Conservation (phyloP, 495 filamentous ascomycete genomes). For the Neurospora sp. region DNA sequence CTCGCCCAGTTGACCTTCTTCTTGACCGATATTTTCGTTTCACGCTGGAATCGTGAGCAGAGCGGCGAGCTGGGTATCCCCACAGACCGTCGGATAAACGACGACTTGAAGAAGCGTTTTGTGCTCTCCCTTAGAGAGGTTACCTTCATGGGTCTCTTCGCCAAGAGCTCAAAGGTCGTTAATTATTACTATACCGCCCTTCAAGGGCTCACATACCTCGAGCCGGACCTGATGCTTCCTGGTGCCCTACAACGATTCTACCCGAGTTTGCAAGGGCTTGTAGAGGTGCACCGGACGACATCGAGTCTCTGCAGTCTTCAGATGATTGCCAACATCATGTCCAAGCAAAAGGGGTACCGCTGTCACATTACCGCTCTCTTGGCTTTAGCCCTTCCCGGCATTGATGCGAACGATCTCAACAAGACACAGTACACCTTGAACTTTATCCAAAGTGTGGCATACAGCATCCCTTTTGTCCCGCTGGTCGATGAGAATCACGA, state of each 20-base stretch:
- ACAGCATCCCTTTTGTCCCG: conserved; percentile 85
- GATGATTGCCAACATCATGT: conserved; percentile 79
- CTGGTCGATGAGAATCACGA: conserved; percentile 60
- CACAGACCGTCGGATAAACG: conserved; percentile 64
- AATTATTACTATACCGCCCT: conserved; percentile 83
- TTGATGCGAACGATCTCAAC: conserved; percentile 95
- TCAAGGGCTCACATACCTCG: conserved; percentile 79
- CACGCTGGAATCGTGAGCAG: conserved; percentile 92
- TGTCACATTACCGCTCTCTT: conserved; percentile 91
- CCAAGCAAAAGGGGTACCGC: conserved; percentile 80
- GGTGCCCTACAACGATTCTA: conserved; percentile 95
- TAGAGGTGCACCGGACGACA: conserved; percentile 94
- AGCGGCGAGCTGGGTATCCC: conserved; percentile 85
- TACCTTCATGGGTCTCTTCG: conserved; percentile 95
- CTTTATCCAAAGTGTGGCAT: conserved; percentile 89
- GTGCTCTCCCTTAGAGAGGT: conserved; percentile 87
- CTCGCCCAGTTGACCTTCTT: conserved; percentile 87
- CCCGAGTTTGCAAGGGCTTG: conserved; percentile 86
- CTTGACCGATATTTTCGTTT: conserved; percentile 91
- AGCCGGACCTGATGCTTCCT: conserved; percentile 85
- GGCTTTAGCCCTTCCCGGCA: conserved; percentile 84
- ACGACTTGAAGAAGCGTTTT: conserved; percentile 75
- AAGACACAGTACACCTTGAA: conserved; percentile 91
- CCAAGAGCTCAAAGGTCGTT: conserved; percentile 85
- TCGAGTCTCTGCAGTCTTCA: conserved; percentile 87